Percentiles rank a stretch among this genome's conserved stretches.
These are phyloP conservation scores for Yamadazyma oceani DNA, from an alignment of 1,139 yeast genomes.

Conservation along the genomic window DNA sequence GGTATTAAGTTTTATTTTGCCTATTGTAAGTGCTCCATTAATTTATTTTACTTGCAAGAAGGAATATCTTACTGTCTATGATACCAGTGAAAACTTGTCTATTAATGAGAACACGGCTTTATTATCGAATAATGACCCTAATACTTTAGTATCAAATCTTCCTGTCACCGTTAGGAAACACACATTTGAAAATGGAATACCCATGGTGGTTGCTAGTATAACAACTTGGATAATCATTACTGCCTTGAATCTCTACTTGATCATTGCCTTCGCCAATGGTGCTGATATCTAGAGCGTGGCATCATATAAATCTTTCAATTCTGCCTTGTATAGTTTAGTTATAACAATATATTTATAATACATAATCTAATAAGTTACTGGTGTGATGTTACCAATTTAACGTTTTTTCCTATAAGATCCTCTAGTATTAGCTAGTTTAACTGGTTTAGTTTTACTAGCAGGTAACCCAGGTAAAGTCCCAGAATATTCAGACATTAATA, in stretches of 20 bases:
- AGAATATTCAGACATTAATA: constrained; percentile 67
- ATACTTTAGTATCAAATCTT: constrained; percentile 1
- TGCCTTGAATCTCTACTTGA: constrained; percentile 69
- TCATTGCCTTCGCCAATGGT: constrained; percentile 66
- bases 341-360: constrained; percentile 5
- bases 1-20: constrained; percentile 64
- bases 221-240: constrained; percentile 72
- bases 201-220: constrained; percentile 55
- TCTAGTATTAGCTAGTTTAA: constrained; percentile 42
- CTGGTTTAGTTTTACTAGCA: constrained; percentile 21
- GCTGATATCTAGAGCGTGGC: constrained; percentile 62
- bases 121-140: constrained; percentile 8
- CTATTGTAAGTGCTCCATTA: constrained; percentile 75
- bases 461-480: constrained; percentile 76
- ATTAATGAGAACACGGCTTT: constrained; percentile 20
- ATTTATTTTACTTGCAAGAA: constrained; percentile 66
- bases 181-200: constrained; percentile 63
- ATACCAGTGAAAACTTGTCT: constrained; percentile 16
- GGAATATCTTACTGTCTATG: constrained; percentile 55
- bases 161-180: constrained; percentile 17
- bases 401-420: constrained; percentile 42
- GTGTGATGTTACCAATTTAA: too few relatives aligned
- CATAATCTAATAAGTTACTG: background rate
- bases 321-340: constrained; percentile 1
- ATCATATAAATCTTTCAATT: background rate